phyloP scores from a whole-genome alignment of 1,284 basidiomycete genomes.

The Ceratobasidium sp. region DNA sequence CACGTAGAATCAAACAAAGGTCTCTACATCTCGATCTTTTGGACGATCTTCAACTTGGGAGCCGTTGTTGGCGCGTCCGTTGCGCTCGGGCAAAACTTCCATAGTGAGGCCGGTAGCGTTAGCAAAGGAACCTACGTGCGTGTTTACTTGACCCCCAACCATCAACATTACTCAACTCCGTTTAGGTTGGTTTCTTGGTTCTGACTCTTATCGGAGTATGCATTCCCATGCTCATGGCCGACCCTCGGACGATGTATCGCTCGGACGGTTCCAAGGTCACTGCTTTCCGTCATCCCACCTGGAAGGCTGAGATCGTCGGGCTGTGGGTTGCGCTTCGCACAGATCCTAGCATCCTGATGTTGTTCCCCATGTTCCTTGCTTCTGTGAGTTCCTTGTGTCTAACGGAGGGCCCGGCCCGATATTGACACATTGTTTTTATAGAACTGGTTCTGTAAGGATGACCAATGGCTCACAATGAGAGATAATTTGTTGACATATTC shows the following conservation, averaged over 20 bases:
- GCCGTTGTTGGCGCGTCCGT: conserved; percentile 77
- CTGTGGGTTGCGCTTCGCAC: conserved; percentile 67
- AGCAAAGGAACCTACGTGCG: conserved; percentile 71
- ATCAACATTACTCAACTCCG: conserved; percentile 5
- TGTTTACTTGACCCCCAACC: not conserved
- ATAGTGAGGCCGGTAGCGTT: conserved; percentile 59
- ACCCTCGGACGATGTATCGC: conserved; percentile 75
- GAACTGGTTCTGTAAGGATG: conserved; percentile 64
- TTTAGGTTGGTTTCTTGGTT: conserved; percentile 77
- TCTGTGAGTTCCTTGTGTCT: conserved; percentile 56
- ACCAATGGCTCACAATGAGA: not conserved
- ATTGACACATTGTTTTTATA: conserved; percentile 55
- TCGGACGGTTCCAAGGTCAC: conserved; percentile 78
- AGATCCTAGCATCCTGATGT: conserved; percentile 69
- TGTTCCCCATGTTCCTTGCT: conserved; percentile 72
- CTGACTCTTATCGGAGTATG: conserved; percentile 73
- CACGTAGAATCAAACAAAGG: conserved; percentile 77
- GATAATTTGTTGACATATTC: not conserved
- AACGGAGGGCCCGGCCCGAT: not conserved
- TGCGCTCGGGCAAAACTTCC: conserved; percentile 67
- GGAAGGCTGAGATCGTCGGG: conserved; percentile 69
- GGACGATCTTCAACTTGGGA: conserved; percentile 75
- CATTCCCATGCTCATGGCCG: conserved; percentile 75
- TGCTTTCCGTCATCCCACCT: conserved; percentile 72
- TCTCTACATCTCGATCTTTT: conserved; percentile 79